Base-by-base conservation (phyloP, 2,329 filamentous ascomycete species). In the Neofusicoccum laricinum region DNA sequence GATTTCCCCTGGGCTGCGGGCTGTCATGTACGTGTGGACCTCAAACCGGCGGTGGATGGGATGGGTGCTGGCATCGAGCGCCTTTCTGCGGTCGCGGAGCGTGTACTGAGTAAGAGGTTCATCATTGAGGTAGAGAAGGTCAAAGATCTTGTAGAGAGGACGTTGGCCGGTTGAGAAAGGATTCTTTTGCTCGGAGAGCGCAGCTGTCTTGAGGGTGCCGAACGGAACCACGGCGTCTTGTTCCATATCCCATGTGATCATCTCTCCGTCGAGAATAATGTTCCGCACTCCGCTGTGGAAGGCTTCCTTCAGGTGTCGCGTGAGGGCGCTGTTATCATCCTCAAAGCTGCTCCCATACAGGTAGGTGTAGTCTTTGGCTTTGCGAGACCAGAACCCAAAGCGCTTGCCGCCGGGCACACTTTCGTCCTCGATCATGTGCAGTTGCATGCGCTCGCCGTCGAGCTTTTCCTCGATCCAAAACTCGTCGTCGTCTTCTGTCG, bases 401-500 rank as follows among this genome's bases (percentile, higher is more conserved):
- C 81, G 82, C 64, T 83, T 87, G 0, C 92, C 91, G 0, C 93
- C 92, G 0, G 86, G 84, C 0, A 87, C 79, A 0, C 76, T 78
- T 3, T 87, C 80, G 68, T 97, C 92, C 64, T 90, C 83, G 12
- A 86, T 77, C 90, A 98, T 93, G 76, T 99, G 95, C 74, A 99
- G 84, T 76, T 99, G 95, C 89, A 99, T 97, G 30, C 95, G 87
- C 78, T 99, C 95, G 1, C 95, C 95, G 69, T 99, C 95, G 8
- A 99, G 82, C 77, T 99, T 99, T 78, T 99, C 95, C 76, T 99
- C 95, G 53, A 98, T 95, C 93, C 93, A 98, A 72, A 96, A 99
- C 8, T 90, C 87, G 0, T 84, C 81, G 61, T 96, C 88, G 0
- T 91, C 88, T 25, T 89, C 85, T 0, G 86, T 89, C 0, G 85